A percentile compares a stretch with the other conserved stretches of the same genome.
These are phyloP conservation scores for Podospora pseudopauciseta DNA, from an alignment of 495 filamentous ascomycete species.

Conservation along the genomic window DNA sequence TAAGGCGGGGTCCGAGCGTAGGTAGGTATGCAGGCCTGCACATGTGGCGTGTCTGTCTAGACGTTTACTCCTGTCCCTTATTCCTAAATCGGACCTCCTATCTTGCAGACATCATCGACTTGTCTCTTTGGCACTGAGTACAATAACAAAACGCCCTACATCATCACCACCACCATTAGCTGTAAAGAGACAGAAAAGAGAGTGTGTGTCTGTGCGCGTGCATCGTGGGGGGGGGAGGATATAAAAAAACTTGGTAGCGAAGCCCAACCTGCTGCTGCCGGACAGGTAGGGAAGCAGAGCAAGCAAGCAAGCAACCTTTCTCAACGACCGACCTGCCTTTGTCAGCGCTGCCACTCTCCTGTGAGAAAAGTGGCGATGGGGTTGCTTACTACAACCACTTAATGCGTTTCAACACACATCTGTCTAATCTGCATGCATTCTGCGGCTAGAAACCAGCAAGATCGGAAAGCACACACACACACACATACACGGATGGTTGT, in stretches of 20 bases:
- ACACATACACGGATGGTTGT: neutral
- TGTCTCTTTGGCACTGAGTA: neutral
- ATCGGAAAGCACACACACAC: neutral
- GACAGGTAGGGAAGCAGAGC: neutral
- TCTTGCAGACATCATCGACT: neutral
- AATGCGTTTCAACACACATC: neutral
- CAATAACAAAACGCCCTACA: neutral
- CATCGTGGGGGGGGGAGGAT: neutral
- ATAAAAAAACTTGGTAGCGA: neutral
- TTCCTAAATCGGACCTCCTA: neutral
- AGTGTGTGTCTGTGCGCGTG: neutral
- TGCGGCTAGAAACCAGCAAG: conserved; percentile 6
- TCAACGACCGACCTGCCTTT: neutral
- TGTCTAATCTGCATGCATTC: neutral
- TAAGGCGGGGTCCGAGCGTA: neutral
- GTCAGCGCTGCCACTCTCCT: too few species aligned
- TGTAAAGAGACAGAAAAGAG: neutral
- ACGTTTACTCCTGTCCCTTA: neutral
- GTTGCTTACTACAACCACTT: neutral
- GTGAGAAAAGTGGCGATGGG: neutral
- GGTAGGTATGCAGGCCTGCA: neutral
- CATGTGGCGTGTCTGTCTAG: neutral
- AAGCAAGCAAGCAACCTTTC: neutral
- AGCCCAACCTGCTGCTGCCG: neutral
- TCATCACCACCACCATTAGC: neutral